Evolutionary conservation across 2,329 filamentous ascomycete genomes (phyloP).

Genomic region (Colletotrichum theobromicola): DNA sequence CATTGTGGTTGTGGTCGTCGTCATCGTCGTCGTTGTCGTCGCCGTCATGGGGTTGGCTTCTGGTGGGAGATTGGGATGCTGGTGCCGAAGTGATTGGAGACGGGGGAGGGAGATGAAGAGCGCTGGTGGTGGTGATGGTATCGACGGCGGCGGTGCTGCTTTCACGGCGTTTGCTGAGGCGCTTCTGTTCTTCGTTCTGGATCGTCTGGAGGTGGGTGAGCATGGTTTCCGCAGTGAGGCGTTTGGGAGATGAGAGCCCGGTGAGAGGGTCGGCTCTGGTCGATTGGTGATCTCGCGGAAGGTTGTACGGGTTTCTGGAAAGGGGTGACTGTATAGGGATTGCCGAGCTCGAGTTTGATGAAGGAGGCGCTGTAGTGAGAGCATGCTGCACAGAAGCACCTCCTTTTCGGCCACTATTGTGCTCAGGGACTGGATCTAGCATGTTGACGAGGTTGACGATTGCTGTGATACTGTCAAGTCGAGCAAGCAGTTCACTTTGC

Average conservation of each 20-base stretch:
- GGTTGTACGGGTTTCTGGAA: background rate
- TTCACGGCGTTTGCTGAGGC: background rate
- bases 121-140: background rate
- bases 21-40: background rate
- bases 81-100: background rate
- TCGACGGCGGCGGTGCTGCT: background rate
- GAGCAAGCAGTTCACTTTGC: background rate
- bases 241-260: background rate
- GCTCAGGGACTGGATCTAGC: background rate
- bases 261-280: background rate
- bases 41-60: background rate
- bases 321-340: background rate
- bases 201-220: background rate
- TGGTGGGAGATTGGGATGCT: background rate
- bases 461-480: rapidly evolving
- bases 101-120: background rate
- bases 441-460: background rate
- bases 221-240: background rate
- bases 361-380: background rate
- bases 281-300: background rate
- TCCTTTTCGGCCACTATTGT: background rate
- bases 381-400: background rate
- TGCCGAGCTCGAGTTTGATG: background rate
- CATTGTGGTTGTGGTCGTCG: background rate
- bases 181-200: background rate